Conservation (phyloP, 2,329 filamentous ascomycete genomes). For the Chalaropsis thielavioides region DNA sequence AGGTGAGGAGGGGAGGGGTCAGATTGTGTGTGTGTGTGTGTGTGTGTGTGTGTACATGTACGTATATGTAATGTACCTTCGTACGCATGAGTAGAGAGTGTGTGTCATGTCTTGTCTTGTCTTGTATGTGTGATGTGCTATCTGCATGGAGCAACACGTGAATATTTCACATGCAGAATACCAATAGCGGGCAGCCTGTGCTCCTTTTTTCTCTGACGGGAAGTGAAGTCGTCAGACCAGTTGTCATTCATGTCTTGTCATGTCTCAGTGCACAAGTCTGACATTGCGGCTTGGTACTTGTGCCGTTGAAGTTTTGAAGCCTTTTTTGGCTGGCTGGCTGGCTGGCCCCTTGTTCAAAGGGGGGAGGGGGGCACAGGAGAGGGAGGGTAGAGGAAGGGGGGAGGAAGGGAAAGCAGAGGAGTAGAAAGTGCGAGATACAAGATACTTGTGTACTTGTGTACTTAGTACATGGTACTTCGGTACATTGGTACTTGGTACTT, state of each 20-base stretch:
- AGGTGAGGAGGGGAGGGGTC: too few species aligned
- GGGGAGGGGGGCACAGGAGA: neutral
- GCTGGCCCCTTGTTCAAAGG: neutral
- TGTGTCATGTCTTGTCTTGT: too few species aligned
- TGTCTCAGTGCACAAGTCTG: neutral
- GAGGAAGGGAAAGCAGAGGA: too few species aligned
- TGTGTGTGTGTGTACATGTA: neutral
- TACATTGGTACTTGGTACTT: too few species aligned
- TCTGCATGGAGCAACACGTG: too few species aligned
- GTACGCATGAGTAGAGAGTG: too few species aligned
- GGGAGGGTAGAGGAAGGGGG: neutral
- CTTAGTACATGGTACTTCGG: too few species aligned
- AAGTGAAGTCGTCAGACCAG: neutral
- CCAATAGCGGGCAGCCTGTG: neutral
- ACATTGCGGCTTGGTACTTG: neutral
- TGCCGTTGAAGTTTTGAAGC: neutral
- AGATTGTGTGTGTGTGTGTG: too few species aligned
- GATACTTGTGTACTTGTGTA: neutral
- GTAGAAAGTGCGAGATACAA: neutral
- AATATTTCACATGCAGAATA: neutral
- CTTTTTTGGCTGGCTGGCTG: neutral
- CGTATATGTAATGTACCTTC: neutral
- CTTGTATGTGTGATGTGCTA: too few species aligned
- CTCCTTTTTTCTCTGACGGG: neutral
- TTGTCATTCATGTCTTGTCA: neutral